A percentile compares a stretch with the other conserved stretches of the same genome.
Conservation (phyloP, 225 moss, liverwort and hornwort species). For the Physcomitrellopsis africana region DNA sequence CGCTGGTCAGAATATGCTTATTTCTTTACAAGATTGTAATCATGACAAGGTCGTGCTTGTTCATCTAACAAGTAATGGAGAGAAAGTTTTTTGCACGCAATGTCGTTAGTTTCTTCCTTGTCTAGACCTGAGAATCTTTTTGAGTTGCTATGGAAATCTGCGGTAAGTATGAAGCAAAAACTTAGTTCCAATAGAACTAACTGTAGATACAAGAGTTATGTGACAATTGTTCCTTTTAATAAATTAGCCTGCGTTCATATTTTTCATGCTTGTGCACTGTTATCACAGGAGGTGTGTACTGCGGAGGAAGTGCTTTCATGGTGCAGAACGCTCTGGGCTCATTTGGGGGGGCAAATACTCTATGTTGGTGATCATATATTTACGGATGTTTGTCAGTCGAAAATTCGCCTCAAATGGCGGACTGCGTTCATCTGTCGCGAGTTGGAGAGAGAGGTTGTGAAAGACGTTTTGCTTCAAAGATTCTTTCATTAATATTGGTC, state of each 20-base stretch:
- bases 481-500: background rate
- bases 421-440: slow-evolving; percentile 75
- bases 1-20: background rate
- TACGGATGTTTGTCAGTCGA: slow-evolving; percentile 77
- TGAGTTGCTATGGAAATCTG: background rate
- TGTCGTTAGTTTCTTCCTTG: too few species aligned
- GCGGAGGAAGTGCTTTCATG: slow-evolving; percentile 78
- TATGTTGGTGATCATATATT: slow-evolving; percentile 84
- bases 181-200: background rate
- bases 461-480: background rate
- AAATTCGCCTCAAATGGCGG: slow-evolving; percentile 77
- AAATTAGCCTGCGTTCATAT: background rate
- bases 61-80: too few species aligned
- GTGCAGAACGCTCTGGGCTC: slow-evolving; percentile 74
- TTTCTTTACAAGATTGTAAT: too few species aligned
- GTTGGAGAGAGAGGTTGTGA: slow-evolving; percentile 75
- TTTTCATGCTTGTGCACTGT: slow-evolving; percentile 5
- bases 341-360: slow-evolving; percentile 59
- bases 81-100: too few species aligned
- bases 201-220: background rate
- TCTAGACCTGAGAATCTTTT: background rate
- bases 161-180: background rate
- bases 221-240: background rate
- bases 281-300: slow-evolving; percentile 70
- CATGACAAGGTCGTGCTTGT: too few species aligned